Evolutionary conservation across 116 monocot genomes (phyloP).

Genomic region (Phalaenopsis hybrid): DNA sequence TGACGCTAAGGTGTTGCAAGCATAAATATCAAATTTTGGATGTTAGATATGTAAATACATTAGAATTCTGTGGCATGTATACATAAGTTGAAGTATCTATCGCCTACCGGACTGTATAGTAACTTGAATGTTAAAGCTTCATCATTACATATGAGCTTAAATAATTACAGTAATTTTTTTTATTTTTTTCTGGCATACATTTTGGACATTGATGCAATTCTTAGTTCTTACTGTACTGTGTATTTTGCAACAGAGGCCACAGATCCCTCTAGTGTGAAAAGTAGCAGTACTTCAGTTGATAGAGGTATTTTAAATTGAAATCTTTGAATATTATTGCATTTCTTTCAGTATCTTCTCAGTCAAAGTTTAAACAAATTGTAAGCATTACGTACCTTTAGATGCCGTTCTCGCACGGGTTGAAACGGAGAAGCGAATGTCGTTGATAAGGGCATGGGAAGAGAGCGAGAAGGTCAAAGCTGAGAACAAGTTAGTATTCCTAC

Average conservation of each 20-base stretch:
- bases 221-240: no score
- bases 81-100: no score
- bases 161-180: background rate
- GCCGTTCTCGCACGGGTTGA: slow-evolving; percentile 44
- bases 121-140: no score
- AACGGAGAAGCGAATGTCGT: slow-evolving; percentile 61
- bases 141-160: background rate
- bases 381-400: slow-evolving; percentile 30
- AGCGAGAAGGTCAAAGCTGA: slow-evolving; percentile 72
- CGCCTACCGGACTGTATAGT: no score
- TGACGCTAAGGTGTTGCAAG: no score
- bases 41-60: no score
- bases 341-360: background rate
- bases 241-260: slow-evolving; percentile 20
- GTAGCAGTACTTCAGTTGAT: slow-evolving; percentile 26
- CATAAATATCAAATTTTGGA: no score
- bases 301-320: slow-evolving; percentile 26
- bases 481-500: slow-evolving; percentile 41
- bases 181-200: background rate
- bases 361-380: background rate
- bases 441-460: slow-evolving; percentile 91
- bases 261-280: slow-evolving; percentile 34
- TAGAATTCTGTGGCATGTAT: no score
- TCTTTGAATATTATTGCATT: background rate
- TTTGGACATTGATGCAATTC: background rate